A percentile compares a stretch with the other conserved stretches of the same genome.
These are phyloP conservation scores for Populus alba DNA, from an alignment of 345 rosid genomes.

Conservation along the genomic window DNA sequence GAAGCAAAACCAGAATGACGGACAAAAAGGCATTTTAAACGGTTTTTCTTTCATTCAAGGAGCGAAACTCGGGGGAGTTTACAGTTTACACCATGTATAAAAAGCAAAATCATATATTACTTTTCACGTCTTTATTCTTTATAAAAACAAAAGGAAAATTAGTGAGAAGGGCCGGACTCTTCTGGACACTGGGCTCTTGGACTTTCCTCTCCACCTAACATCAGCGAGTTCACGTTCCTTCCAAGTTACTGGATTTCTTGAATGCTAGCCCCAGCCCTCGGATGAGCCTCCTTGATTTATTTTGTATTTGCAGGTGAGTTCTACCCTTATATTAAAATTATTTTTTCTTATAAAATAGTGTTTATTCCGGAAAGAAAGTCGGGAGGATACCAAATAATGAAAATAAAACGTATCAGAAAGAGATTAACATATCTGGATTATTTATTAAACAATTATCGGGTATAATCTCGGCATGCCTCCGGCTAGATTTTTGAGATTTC, in stretches of 20 bases:
- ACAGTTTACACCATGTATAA: neutral
- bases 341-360: too few species aligned
- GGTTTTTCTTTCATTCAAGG: conserved; percentile 29
- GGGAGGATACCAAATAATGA: too few species aligned
- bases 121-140: too few species aligned
- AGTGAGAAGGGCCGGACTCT: neutral
- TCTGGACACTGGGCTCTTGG: neutral
- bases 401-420: too few species aligned
- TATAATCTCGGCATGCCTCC: neutral
- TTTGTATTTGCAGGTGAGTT: too few species aligned
- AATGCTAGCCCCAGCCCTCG: conserved; percentile 17
- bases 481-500: neutral
- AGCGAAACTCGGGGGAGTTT: conserved; percentile 21
- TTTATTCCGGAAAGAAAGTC: too few species aligned
- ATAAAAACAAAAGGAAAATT: too few species aligned
- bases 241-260: neutral
- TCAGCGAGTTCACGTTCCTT: neutral
- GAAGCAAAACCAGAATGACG: conserved; percentile 28
- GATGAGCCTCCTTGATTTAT: too few species aligned
- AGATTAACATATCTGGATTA: too few species aligned
- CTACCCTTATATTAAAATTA: too few species aligned
- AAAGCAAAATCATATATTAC: too few species aligned
- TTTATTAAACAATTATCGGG: too few species aligned
- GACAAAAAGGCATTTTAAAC: conserved; percentile 33
- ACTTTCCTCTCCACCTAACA: neutral